Conservation (phyloP, 768 basidiomycete genomes). For the Russula griseocarnosa region DNA sequence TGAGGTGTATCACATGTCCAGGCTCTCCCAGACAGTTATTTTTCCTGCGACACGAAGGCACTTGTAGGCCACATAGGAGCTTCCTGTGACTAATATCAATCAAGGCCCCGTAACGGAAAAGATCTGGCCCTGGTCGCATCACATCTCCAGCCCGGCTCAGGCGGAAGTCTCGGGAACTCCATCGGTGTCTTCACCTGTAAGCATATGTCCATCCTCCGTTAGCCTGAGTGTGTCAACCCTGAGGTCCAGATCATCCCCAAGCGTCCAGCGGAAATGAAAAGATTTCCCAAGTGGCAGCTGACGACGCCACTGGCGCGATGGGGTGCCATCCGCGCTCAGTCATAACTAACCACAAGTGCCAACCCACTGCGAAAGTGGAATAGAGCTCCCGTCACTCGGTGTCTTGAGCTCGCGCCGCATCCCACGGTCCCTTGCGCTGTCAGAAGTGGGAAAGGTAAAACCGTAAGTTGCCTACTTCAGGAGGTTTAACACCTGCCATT, state of each 20-base stretch:
- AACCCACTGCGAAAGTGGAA: conserved; percentile 2
- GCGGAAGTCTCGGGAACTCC: conserved; percentile 1
- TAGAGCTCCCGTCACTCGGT: neutral
- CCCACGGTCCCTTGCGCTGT: neutral
- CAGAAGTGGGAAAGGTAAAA: conserved; percentile 8
- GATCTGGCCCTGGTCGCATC: conserved; percentile 5
- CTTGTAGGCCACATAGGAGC: conserved; percentile 7
- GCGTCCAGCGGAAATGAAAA: conserved; percentile 18
- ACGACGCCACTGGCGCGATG: conserved; percentile 25
- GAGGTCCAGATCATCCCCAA: conserved; percentile 13
- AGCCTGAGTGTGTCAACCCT: conserved; percentile 11
- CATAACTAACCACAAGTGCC: conserved; percentile 5
- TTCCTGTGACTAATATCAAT: conserved; percentile 22
- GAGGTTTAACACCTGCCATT: conserved; percentile 1
- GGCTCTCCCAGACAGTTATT: conserved; percentile 2
- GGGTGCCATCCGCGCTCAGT: conserved; percentile 13
- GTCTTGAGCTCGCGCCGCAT: conserved; percentile 5
- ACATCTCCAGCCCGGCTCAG: neutral
- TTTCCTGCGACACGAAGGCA: conserved; percentile 12
- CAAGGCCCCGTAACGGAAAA: conserved; percentile 2
- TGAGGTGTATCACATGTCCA: conserved; percentile 14
- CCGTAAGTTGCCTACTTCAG: neutral
- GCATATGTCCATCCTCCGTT: conserved; percentile 7
- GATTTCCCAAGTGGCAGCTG: conserved; percentile 16
- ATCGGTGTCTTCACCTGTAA: conserved; percentile 15